phyloP scores from a whole-genome alignment of 305 asterid species.

The Rubia peregrina region DNA sequence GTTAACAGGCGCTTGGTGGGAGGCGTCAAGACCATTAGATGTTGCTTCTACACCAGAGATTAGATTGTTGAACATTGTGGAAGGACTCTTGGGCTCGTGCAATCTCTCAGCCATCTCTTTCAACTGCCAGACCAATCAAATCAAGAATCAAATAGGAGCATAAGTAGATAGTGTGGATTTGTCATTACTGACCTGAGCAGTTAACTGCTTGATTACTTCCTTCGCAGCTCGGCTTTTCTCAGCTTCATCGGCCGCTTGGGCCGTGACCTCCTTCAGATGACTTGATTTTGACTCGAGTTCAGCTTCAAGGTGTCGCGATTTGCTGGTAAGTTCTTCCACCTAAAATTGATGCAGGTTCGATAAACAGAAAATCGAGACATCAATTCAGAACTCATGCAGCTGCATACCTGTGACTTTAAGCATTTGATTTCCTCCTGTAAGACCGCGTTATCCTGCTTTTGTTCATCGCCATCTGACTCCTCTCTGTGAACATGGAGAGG shows the following conservation, averaged over 20 bases:
- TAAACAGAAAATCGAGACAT: neutral
- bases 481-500: conserved; percentile 26
- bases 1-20: conserved; percentile 30
- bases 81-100: conserved; percentile 35
- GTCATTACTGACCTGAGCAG: conserved; percentile 48
- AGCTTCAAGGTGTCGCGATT: conserved; percentile 59
- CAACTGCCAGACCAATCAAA: conserved; percentile 40
- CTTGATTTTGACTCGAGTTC: conserved; percentile 54
- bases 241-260: conserved; percentile 58
- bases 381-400: neutral
- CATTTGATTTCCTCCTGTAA: conserved; percentile 50
- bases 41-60: conserved; percentile 27
- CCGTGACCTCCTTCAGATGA: conserved; percentile 54
- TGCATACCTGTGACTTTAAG: conserved; percentile 67
- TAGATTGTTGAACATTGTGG: conserved; percentile 19
- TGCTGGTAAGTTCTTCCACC: conserved; percentile 68
- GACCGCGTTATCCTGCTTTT: conserved; percentile 34
- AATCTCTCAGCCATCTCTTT: conserved; percentile 52
- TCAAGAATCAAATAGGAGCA: neutral
- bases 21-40: conserved; percentile 21
- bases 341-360: conserved; percentile 18
- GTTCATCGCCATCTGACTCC: conserved; percentile 36
- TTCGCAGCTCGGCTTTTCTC: conserved; percentile 67
- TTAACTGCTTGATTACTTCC: conserved; percentile 66
- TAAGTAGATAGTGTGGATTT: neutral